Evolutionary conservation across 106 monocot species (phyloP).

Genomic region (Dioscorea zingiberensis): DNA sequence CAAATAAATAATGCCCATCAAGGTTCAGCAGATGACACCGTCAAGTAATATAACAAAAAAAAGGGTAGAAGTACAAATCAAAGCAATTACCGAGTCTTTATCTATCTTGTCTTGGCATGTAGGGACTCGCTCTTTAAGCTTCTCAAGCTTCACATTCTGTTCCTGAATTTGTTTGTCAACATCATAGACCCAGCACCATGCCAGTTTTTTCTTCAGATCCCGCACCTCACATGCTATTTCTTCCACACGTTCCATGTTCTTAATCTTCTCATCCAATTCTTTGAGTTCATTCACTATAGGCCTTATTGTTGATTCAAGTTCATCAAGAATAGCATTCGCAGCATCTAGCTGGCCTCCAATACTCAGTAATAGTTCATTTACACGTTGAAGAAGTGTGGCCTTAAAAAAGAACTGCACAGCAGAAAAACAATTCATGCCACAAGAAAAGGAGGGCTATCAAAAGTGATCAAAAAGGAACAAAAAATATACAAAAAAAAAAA

Average conservation of each 20-base stretch:
- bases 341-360: slow-evolving; percentile 51
- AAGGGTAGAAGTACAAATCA: neutral
- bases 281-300: slow-evolving; percentile 65
- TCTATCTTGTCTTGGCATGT: slow-evolving; percentile 89
- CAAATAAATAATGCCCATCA: neutral
- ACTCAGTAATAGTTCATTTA: slow-evolving; percentile 72
- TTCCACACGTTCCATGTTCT: slow-evolving; percentile 97
- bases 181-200: slow-evolving; percentile 97
- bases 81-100: slow-evolving; percentile 34
- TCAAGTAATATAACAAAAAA: neutral
- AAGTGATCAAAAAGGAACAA: neutral
- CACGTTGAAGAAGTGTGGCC: slow-evolving; percentile 97
- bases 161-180: slow-evolving; percentile 78
- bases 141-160: slow-evolving; percentile 55
- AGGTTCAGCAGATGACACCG: neutral
- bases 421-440: neutral
- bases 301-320: slow-evolving; percentile 71
- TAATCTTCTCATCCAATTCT: slow-evolving; percentile 80
- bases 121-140: slow-evolving; percentile 79
- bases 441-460: neutral
- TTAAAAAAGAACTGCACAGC: slow-evolving; percentile 86
- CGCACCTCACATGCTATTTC: slow-evolving; percentile 74
- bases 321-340: slow-evolving; percentile 59
- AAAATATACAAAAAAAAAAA: too few species aligned
- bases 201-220: slow-evolving; percentile 81